Base-by-base conservation (phyloP, 352 stramenopile genomes). In the Pilasporangium apinafurcum region DNA sequence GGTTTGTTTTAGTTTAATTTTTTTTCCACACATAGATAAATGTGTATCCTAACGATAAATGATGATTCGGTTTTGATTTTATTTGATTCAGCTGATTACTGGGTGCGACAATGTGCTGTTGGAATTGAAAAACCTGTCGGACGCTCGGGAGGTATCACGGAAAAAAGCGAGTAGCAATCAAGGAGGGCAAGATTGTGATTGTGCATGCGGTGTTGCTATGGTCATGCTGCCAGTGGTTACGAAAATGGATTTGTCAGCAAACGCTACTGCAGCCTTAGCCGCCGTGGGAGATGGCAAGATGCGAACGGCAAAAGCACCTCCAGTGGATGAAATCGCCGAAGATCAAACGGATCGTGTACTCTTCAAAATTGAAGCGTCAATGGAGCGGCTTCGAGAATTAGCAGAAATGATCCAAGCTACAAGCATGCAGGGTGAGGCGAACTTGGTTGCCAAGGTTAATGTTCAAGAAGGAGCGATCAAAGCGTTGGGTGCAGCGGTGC, bases 391-490 rank as follows among this genome's bases (percentile, higher is more conserved):
- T 2, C 59, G 74, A 0, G 77, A 92, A 29, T 62, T 92, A 49
- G 77, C 74, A 13, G 80, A 92, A 56, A 68, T 88, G 32, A 72
- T 92, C 38, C 80, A 92, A 39, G 73, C 77, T 37, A 88, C 77
- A 17, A 92, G 80, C 47, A 86, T 92, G 73, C 74, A 92, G 48
- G 75, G 79, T 30, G 80, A 92, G 52, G 80, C 80, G 16, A 85
- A 85, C 45, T 30, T 92, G 14, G 66, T 90, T 20, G 63, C 78
- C 3, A 92, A 92, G 53, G 73, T 88, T 12, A 79, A 65, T 32
- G 50, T 92, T 9, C 65, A 68, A 27, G 65, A 65, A 2, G 65
- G 65, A 24, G 73, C 72, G 12, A 72, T 92, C 44, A 59, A 80
- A 39, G 59, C 74, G 0, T 47, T 92, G 27, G 60, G 72, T 27